Percentiles rank a stretch among this genome's conserved stretches.
Conservation (phyloP, 2,329 filamentous ascomycete genomes). For the Verticillium longisporum region DNA sequence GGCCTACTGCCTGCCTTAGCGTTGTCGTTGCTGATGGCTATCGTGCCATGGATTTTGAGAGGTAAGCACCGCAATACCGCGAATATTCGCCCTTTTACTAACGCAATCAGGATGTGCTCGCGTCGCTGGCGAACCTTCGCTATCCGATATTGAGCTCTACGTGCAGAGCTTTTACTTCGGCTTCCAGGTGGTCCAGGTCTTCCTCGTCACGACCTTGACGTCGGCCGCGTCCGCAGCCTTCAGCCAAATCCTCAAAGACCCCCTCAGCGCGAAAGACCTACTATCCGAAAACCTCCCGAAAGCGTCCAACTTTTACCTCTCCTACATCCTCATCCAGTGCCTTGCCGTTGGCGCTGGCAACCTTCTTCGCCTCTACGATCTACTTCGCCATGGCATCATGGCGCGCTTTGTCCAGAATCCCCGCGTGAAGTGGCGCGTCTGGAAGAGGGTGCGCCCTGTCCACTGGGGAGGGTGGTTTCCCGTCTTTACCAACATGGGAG, state of each 20-base stretch:
- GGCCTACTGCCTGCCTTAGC: slow-evolving; percentile 76
- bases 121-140: slow-evolving; percentile 62
- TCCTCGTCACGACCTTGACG: slow-evolving; percentile 72
- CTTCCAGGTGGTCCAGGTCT: slow-evolving; percentile 78
- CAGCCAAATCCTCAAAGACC: slow-evolving; percentile 41
- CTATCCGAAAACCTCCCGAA: slow-evolving; percentile 66
- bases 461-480: slow-evolving; percentile 83
- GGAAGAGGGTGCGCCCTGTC: slow-evolving; percentile 65
- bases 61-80: slow-evolving; percentile 35
- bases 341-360: slow-evolving; percentile 69
- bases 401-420: slow-evolving; percentile 73
- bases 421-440: slow-evolving; percentile 71
- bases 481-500: slow-evolving; percentile 72
- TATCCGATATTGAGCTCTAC: slow-evolving; percentile 65
- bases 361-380: slow-evolving; percentile 63
- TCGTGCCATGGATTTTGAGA: slow-evolving; percentile 72
- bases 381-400: slow-evolving; percentile 50
- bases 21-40: slow-evolving; percentile 73
- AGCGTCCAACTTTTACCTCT: slow-evolving; percentile 81
- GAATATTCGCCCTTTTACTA: not conserved
- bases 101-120: slow-evolving; percentile 51
- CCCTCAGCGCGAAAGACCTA: slow-evolving; percentile 27
- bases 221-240: slow-evolving; percentile 63
- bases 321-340: slow-evolving; percentile 91
- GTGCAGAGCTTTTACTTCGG: slow-evolving; percentile 76